phyloP scores from a whole-genome alignment of 2,329 filamentous ascomycete genomes.

The Penicillium sp. region DNA sequence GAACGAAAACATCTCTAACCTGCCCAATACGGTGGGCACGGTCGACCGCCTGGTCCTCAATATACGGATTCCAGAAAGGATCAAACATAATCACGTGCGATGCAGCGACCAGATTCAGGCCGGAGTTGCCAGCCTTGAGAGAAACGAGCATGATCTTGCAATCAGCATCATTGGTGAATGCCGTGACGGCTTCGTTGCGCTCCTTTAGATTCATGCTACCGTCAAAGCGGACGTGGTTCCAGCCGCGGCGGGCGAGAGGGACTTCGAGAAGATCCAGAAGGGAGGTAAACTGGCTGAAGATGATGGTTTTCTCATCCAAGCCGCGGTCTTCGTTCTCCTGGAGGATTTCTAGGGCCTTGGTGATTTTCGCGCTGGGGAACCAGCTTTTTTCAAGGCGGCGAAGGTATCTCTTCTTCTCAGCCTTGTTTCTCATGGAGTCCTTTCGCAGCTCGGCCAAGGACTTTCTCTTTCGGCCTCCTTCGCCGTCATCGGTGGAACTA shows the following conservation, averaged over 20 bases:
- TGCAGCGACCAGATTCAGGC: conserved; percentile 78
- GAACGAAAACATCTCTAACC: conserved; percentile 66
- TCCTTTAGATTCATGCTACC: conserved; percentile 66
- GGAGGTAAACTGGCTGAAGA: conserved; percentile 79
- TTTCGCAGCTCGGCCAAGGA: conserved; percentile 65
- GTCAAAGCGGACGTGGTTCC: conserved; percentile 67
- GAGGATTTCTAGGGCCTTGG: conserved; percentile 64
- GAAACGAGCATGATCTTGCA: conserved; percentile 72
- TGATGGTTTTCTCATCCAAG: conserved; percentile 68
- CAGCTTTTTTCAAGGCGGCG: conserved; percentile 64
- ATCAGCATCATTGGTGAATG: conserved; percentile 60
- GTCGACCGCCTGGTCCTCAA: conserved; percentile 89
- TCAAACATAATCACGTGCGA: conserved; percentile 86
- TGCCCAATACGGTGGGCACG: conserved; percentile 87
- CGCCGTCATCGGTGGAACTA: conserved; percentile 35
- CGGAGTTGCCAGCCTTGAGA: conserved; percentile 76
- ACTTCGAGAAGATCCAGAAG: conserved; percentile 74
- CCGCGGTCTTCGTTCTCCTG: conserved; percentile 47
- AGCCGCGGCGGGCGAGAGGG: conserved; percentile 57
- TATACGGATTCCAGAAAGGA: conserved; percentile 91
- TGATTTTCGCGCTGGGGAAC: conserved; percentile 71
- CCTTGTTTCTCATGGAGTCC: conserved; percentile 60
- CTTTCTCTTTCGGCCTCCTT: conserved; percentile 37
- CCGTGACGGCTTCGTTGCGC: conserved; percentile 63
- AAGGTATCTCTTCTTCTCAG: conserved; percentile 66